Evolutionary conservation across 305 asterid species (phyloP).

Genomic region (Stenogyne calaminthoides): DNA sequence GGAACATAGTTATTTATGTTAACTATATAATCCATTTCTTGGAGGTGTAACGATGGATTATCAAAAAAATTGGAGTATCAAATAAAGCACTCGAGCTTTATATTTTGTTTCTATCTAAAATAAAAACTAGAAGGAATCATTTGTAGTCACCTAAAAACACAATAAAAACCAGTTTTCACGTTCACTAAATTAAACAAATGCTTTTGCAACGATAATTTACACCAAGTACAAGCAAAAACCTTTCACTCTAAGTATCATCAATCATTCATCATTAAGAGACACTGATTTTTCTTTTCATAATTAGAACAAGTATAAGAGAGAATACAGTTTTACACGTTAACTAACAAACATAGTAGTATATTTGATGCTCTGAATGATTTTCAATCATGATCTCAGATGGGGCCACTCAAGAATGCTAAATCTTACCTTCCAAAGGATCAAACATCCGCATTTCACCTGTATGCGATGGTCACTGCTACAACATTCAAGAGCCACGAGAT

Average conservation of each 20-base stretch:
- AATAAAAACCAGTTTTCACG: not conserved
- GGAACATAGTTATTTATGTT: no score
- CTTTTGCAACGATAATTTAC: conserved; percentile 10
- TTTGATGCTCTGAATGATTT: conserved; percentile 12
- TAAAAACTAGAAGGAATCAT: not conserved
- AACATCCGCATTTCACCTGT: not conserved
- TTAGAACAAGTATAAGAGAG: conserved; percentile 7
- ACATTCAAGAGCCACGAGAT: conserved; percentile 19
- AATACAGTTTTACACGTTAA: conserved; percentile 9
- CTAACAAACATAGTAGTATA: not conserved
- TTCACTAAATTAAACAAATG: conserved; percentile 20
- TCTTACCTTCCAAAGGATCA: not conserved
- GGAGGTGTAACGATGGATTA: no score
- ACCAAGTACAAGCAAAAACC: conserved; percentile 13
- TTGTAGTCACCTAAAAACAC: no score
- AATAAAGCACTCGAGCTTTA: not conserved
- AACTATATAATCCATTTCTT: no score
- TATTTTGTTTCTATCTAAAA: not conserved
- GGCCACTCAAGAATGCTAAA: not conserved
- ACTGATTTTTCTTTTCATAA: not conserved
- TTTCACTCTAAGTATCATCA: conserved; percentile 25
- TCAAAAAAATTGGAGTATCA: no score
- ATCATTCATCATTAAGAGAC: conserved; percentile 11
- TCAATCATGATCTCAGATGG: not conserved
- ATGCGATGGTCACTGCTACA: conserved; percentile 9